These are phyloP conservation scores for Serpula lacrymans DNA, from an alignment of 768 basidiomycete genomes.

Conservation along the genomic window DNA sequence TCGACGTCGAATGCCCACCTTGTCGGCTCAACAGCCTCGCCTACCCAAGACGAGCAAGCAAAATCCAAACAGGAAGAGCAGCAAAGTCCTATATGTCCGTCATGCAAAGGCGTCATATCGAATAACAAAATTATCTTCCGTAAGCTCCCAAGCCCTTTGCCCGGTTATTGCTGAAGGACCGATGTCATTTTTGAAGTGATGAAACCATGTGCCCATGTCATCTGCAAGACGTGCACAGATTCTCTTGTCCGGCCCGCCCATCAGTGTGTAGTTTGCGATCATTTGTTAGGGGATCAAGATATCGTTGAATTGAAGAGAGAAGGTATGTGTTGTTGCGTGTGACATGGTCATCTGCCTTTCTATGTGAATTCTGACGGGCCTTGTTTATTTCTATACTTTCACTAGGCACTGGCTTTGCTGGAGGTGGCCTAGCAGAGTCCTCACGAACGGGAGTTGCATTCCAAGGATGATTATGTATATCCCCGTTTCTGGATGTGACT, in stretches of 20 bases:
- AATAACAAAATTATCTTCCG: constrained; percentile 72
- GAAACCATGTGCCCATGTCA: constrained; percentile 87
- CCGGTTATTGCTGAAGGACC: neutral
- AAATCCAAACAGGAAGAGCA: constrained; percentile 50
- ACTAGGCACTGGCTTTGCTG: constrained; percentile 88
- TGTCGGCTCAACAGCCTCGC: constrained; percentile 32
- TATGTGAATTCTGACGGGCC: neutral
- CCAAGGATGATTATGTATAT: constrained; percentile 73
- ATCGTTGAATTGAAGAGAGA: constrained; percentile 85
- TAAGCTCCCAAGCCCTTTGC: constrained; percentile 34
- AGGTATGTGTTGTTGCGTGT: constrained; percentile 45
- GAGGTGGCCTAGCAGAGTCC: constrained; percentile 92
- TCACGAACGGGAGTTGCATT: constrained; percentile 78
- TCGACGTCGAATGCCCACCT: constrained; percentile 24
- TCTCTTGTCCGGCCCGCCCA: constrained; percentile 74
- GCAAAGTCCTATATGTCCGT: constrained; percentile 73
- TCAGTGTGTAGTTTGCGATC: constrained; percentile 88
- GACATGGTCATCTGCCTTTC: neutral
- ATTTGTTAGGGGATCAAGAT: constrained; percentile 58
- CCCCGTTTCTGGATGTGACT: no score
- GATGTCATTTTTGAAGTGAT: constrained; percentile 45
- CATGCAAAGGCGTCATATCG: constrained; percentile 81
- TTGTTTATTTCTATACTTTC: constrained; percentile 4
- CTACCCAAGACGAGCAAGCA: constrained; percentile 29
- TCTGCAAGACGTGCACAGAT: constrained; percentile 89